A percentile compares a stretch with the other conserved stretches of the same genome.
phyloP scores from a whole-genome alignment of 306 rosid genomes.

The Vigna trinervia region DNA sequence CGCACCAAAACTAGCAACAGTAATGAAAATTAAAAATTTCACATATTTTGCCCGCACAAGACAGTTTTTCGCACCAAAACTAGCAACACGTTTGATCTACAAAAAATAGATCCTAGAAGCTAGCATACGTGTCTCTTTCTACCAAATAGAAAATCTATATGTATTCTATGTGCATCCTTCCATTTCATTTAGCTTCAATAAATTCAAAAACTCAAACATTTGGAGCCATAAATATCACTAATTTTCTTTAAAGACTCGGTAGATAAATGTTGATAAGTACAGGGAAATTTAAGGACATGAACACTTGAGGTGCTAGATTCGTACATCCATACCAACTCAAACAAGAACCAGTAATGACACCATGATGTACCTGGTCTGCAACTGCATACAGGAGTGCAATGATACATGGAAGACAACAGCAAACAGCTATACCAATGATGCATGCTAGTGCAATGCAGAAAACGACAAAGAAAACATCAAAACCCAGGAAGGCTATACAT shows the following conservation, averaged over 20 bases:
- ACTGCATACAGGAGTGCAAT: conserved; percentile 95
- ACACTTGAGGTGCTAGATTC: conserved; percentile 35
- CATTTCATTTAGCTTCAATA: conserved; percentile 17
- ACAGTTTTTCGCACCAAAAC: neutral
- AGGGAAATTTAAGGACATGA: conserved; percentile 14
- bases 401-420: conserved; percentile 97
- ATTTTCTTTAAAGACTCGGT: conserved; percentile 6
- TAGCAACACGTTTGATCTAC: neutral
- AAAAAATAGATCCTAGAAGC: conserved; percentile 22
- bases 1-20: conserved; percentile 23
- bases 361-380: conserved; percentile 85
- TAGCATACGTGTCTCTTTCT: conserved; percentile 15
- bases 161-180: conserved; percentile 2
- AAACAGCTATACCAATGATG: conserved; percentile 89
- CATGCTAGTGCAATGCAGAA: conserved; percentile 99
- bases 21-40: conserved; percentile 16
- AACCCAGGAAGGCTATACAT: conserved; percentile 90
- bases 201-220: conserved; percentile 15
- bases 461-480: conserved; percentile 97
- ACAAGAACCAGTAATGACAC: conserved; percentile 36
- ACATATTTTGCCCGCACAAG: conserved; percentile 11
- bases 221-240: conserved; percentile 23
- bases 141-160: conserved; percentile 16
- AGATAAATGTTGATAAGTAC: conserved; percentile 8
- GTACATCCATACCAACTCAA: conserved; percentile 21